Conservation (phyloP, 768 basidiomycete genomes). For the Royoungia palumana region DNA sequence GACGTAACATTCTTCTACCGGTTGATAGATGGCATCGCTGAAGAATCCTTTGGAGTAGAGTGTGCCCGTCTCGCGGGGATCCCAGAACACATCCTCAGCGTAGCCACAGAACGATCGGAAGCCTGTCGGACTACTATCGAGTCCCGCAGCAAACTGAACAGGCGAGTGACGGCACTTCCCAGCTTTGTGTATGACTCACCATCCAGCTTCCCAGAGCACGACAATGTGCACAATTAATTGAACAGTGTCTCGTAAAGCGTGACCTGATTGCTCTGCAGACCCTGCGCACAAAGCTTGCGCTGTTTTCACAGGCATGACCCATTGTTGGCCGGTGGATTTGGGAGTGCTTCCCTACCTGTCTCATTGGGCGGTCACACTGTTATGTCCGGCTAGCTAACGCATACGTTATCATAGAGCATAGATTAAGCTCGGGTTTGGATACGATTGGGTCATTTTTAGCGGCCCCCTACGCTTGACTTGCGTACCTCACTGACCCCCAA, state of each 20-base stretch:
- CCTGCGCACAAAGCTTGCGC: slow-evolving; percentile 16
- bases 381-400: too few relatives aligned
- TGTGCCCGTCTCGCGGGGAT: slow-evolving; percentile 86
- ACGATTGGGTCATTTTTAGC: too few relatives aligned
- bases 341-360: not conserved
- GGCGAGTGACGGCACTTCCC: slow-evolving; percentile 33
- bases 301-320: slow-evolving; percentile 9
- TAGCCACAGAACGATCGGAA: slow-evolving; percentile 55
- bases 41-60: slow-evolving; percentile 89
- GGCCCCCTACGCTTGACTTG: not conserved
- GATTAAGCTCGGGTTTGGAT: not conserved
- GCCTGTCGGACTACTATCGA: slow-evolving; percentile 54
- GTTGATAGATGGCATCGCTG: slow-evolving; percentile 67
- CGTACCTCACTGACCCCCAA: not conserved
- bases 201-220: slow-evolving; percentile 20
- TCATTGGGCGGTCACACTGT: too few relatives aligned
- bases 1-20: slow-evolving; percentile 87
- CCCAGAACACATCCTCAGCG: slow-evolving; percentile 61
- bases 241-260: slow-evolving; percentile 21
- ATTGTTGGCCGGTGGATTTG: not conserved
- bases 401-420: not conserved
- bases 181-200: not conserved
- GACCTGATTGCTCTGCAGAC: slow-evolving; percentile 19
- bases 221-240: slow-evolving; percentile 27
- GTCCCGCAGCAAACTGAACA: slow-evolving; percentile 46